These are phyloP conservation scores for Bryoerythrophyllum caledonicum DNA, from an alignment of 225 moss, liverwort and hornwort species.

Conservation along the genomic window DNA sequence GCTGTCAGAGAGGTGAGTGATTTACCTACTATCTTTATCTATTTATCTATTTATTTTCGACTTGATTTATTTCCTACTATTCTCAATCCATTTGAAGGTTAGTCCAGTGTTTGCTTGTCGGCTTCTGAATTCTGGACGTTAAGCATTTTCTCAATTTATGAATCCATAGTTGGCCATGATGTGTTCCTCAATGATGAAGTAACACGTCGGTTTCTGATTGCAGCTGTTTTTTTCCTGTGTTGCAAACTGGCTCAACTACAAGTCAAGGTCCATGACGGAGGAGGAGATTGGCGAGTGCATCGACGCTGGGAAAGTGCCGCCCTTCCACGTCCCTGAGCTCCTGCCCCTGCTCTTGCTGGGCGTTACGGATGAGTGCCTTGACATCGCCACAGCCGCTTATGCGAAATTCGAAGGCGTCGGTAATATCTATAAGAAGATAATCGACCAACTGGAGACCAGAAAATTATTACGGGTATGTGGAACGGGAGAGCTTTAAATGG, in stretches of 20 bases:
- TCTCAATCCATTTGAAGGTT: too few species aligned
- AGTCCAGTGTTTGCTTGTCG: not conserved
- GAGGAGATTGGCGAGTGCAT: conserved; percentile 36
- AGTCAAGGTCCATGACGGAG: conserved; percentile 37
- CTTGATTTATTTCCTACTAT: too few species aligned
- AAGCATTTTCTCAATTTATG: not conserved
- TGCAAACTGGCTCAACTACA: conserved; percentile 81
- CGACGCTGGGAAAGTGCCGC: conserved; percentile 48
- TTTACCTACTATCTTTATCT: too few species aligned
- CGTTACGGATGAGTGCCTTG: conserved; percentile 71
- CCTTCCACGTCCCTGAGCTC: conserved; percentile 55
- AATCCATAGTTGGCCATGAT: too few species aligned
- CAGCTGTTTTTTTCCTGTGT: conserved; percentile 75
- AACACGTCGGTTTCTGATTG: conserved; percentile 31
- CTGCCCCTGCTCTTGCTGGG: conserved; percentile 77
- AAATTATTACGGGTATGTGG: conserved; percentile 34
- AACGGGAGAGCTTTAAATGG: not conserved
- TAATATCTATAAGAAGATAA: conserved; percentile 55
- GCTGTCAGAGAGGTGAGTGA: conserved; percentile 58
- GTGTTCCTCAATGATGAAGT: too few species aligned
- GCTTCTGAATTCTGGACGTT: too few species aligned
- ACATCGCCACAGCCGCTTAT: conserved; percentile 58
- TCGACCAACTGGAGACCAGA: conserved; percentile 32
- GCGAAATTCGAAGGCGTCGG: conserved; percentile 71
- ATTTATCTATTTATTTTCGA: too few species aligned